Percentiles rank a stretch among this genome's conserved stretches.
phyloP scores from a whole-genome alignment of 768 basidiomycete species.

The Russula earlei region DNA sequence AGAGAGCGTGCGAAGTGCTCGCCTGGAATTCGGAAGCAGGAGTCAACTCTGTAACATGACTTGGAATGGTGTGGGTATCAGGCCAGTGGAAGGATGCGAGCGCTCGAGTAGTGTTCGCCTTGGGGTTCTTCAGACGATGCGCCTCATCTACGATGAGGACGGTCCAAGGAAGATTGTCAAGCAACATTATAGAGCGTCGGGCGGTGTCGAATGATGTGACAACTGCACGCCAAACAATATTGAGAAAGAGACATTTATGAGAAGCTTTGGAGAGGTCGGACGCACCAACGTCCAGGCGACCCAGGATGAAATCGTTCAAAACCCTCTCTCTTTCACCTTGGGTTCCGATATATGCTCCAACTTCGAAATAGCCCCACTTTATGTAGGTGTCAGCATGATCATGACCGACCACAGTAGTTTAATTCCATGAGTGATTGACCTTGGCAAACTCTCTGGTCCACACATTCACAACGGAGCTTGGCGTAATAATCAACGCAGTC shows the following conservation, averaged over 20 bases:
- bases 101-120: slow-evolving; percentile 54
- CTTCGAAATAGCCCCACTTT: slow-evolving; percentile 94
- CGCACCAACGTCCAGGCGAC: slow-evolving; percentile 78
- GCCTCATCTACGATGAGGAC: slow-evolving; percentile 83
- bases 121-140: slow-evolving; percentile 78
- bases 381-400: background rate
- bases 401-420: background rate
- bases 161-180: slow-evolving; percentile 63
- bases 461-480: slow-evolving; percentile 73
- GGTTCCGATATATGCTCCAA: slow-evolving; percentile 55
- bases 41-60: slow-evolving; percentile 19
- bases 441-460: slow-evolving; percentile 87
- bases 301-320: slow-evolving; percentile 65
- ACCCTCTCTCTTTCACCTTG: slow-evolving; percentile 45
- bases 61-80: slow-evolving; percentile 6
- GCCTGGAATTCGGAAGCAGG: background rate
- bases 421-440: slow-evolving; percentile 33
- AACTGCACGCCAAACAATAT: slow-evolving; percentile 36
- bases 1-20: background rate
- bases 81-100: slow-evolving; percentile 59
- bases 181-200: slow-evolving; percentile 54
- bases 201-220: slow-evolving; percentile 76
- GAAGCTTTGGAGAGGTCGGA: background rate
- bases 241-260: background rate
- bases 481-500: slow-evolving; percentile 82